phyloP scores from a whole-genome alignment of 169 alveolate species.

The Cryptosporidium baileyi region DNA sequence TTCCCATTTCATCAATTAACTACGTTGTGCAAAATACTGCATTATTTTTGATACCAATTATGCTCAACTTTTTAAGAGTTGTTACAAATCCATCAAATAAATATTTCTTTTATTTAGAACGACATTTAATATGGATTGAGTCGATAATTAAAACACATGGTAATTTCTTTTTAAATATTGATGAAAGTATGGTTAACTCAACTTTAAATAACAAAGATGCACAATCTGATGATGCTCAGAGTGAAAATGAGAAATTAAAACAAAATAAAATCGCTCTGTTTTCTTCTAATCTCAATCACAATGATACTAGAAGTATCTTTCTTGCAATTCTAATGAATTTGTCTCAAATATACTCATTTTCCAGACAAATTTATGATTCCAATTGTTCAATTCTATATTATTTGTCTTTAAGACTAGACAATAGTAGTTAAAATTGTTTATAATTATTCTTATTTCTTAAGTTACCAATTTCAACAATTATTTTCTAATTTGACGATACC shows the following conservation, averaged over 20 bases:
- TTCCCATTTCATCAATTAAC: conserved; percentile 73
- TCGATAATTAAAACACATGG: conserved; percentile 73
- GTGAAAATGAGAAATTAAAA: not conserved
- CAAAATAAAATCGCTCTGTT: conserved; percentile 42
- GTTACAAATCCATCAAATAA: conserved; percentile 59
- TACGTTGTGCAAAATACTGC: conserved; percentile 69
- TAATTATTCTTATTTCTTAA: no score
- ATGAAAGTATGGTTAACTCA: not conserved
- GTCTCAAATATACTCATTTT: conserved; percentile 46
- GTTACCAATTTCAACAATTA: no score
- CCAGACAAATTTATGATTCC: conserved; percentile 52
- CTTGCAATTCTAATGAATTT: conserved; percentile 39
- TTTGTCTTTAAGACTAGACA: not conserved
- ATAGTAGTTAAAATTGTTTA: not conserved
- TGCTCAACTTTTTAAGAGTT: conserved; percentile 72
- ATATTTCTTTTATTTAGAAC: conserved; percentile 66
- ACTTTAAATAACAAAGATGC: not conserved
- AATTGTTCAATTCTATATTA: conserved; percentile 27
- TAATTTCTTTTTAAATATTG: conserved; percentile 60
- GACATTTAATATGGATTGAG: conserved; percentile 72
- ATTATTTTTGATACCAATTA: conserved; percentile 73
- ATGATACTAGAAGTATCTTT: conserved; percentile 51
- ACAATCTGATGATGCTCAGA: not conserved
- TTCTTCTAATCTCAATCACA: conserved; percentile 11
- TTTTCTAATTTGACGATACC: no score